These are phyloP conservation scores for Nissolia schottii DNA, from an alignment of 306 rosid species.

Conservation along the genomic window DNA sequence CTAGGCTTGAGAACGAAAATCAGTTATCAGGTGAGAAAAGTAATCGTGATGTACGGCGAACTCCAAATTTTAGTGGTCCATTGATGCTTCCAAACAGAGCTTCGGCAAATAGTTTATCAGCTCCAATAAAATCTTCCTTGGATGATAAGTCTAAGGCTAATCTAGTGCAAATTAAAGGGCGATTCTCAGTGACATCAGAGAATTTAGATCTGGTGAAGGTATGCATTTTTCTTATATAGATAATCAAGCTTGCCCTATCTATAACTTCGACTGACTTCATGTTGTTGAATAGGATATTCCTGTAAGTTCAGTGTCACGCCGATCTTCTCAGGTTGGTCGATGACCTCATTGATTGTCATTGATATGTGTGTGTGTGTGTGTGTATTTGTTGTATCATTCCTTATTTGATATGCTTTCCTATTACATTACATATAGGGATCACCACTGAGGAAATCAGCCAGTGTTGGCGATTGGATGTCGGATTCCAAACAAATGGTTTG, in stretches of 20 bases:
- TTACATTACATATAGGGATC: conserved; percentile 58
- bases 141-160: conserved; percentile 94
- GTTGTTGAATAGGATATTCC: conserved; percentile 78
- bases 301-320: conserved; percentile 75
- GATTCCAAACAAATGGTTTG: conserved; percentile 80
- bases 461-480: conserved; percentile 92
- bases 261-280: conserved; percentile 44
- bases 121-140: conserved; percentile 89
- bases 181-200: conserved; percentile 97
- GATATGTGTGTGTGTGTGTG: background rate
- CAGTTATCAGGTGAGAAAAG: conserved; percentile 48
- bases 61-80: conserved; percentile 97
- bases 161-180: conserved; percentile 93
- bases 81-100: conserved; percentile 98
- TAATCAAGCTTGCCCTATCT: background rate
- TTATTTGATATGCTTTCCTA: conserved; percentile 26
- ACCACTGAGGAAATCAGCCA: conserved; percentile 84
- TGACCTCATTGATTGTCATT: conserved; percentile 12
- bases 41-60: conserved; percentile 58
- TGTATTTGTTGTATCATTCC: conserved; percentile 8
- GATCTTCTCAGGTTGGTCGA: conserved; percentile 82
- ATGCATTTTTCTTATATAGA: conserved; percentile 8
- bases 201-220: conserved; percentile 97
- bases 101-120: conserved; percentile 98
- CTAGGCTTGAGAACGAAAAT: conserved; percentile 70